phyloP scores from a whole-genome alignment of 441 rosid species.

The Bocquillonia castaneifolia region DNA sequence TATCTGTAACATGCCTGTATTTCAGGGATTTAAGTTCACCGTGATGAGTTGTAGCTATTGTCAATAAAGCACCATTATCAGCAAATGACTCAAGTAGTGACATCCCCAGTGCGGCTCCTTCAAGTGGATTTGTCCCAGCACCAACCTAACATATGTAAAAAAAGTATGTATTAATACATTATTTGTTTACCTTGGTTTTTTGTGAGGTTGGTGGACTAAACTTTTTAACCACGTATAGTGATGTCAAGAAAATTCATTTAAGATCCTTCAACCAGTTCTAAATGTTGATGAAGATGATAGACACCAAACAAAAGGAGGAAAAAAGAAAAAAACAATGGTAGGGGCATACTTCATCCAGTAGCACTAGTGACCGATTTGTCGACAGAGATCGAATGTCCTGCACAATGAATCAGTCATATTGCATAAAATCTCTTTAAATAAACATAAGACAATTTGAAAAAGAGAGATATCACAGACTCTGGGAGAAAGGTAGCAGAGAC shows the following conservation, averaged over 20 bases:
- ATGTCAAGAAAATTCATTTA: neutral
- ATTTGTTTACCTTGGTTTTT: neutral
- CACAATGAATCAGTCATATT: conserved; percentile 25
- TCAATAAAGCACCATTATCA: conserved; percentile 61
- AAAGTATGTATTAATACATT: neutral
- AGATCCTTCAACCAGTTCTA: conserved; percentile 2
- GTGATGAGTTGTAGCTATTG: conserved; percentile 94
- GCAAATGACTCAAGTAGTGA: conserved; percentile 86
- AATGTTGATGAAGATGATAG: neutral
- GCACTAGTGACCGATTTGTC: conserved; percentile 72
- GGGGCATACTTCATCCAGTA: conserved; percentile 82
- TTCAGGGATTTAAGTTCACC: conserved; percentile 89
- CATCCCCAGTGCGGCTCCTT: conserved; percentile 97
- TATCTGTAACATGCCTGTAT: conserved; percentile 47
- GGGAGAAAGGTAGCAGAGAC: conserved; percentile 9
- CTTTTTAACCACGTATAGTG: neutral
- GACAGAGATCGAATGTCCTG: conserved; percentile 78
- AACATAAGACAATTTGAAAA: conserved; percentile 1
- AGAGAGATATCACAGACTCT: neutral
- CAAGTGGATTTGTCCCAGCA: conserved; percentile 97
- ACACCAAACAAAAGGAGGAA: neutral
- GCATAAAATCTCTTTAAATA: conserved; percentile 2
- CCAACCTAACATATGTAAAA: conserved; percentile 59
- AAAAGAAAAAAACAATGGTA: neutral
- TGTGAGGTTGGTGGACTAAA: neutral